These are phyloP conservation scores for Melanogaster broomeanus DNA, from an alignment of 768 basidiomycete species.

Conservation along the genomic window DNA sequence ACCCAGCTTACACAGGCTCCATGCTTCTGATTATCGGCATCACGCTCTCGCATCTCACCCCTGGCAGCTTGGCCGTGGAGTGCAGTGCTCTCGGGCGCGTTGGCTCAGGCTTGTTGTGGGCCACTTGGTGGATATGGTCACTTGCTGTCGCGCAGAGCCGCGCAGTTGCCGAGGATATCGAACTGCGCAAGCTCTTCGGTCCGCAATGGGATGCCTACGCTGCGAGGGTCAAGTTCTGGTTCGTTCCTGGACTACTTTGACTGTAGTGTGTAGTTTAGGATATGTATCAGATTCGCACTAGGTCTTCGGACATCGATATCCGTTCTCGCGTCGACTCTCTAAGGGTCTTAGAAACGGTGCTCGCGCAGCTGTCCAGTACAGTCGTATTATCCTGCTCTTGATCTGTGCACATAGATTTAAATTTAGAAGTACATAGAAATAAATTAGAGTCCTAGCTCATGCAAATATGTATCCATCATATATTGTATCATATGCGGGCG, in stretches of 20 bases:
- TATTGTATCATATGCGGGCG: too few relatives aligned
- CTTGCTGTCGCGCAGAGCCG: slow-evolving; percentile 49
- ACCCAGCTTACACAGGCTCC: slow-evolving; percentile 58
- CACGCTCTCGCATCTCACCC: slow-evolving; percentile 45
- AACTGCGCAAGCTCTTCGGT: slow-evolving; percentile 47
- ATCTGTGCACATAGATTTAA: too few relatives aligned
- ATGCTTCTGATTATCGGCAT: slow-evolving; percentile 49
- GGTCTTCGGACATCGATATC: too few relatives aligned
- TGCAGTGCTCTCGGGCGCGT: slow-evolving; percentile 29
- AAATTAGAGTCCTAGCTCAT: too few relatives aligned
- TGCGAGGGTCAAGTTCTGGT: slow-evolving; percentile 47
- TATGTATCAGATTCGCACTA: neutral
- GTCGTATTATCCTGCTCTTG: too few relatives aligned
- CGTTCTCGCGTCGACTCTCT: too few relatives aligned
- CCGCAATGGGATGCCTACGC: slow-evolving; percentile 52
- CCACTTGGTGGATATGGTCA: slow-evolving; percentile 52
- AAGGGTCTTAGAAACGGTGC: too few relatives aligned
- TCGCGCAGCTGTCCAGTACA: too few relatives aligned
- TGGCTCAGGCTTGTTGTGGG: slow-evolving; percentile 38
- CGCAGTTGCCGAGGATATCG: slow-evolving; percentile 51
- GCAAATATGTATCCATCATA: too few relatives aligned
- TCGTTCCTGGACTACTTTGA: slow-evolving; percentile 48
- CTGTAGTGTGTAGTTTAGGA: neutral
- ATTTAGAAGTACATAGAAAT: too few relatives aligned
- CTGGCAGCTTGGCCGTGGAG: slow-evolving; percentile 49